Base-by-base conservation (phyloP, 176 grass and related monocot species). In the Chloris gayana region DNA sequence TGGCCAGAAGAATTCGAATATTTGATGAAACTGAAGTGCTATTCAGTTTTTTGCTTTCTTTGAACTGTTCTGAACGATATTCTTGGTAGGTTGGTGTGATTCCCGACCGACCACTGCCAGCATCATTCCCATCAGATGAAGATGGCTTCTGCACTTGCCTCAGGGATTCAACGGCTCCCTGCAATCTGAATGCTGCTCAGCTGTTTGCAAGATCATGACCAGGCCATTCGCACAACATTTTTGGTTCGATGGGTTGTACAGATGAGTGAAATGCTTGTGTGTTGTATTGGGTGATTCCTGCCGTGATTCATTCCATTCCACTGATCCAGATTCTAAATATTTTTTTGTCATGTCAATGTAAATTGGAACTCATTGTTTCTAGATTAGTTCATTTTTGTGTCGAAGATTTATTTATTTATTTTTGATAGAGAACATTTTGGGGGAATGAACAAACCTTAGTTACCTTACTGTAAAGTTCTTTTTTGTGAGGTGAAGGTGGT, bases 71-170 rank as follows among this genome's bases (percentile, higher is more conserved):
- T 64, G 19, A 73, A 77, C 50, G 39, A 60, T 72, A 42, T 38
- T 41, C 29, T 51, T 72, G 58, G 53, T 81, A 93, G 94, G 91
- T 93, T 75, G 94, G 94, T 56, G 89, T 97, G 70, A 85, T 71
- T 32, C 93, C 93, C 0, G 93, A 97, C 50, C 80, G 88, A 44
- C 77, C 88, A 11, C 84, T 93, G 54, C 93, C 93, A 21, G 50
- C 84, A 18, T 69, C 83, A 59, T 93, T 97, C 75, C 93, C 91
- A 35, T 67, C 79, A 17, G 91, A 91, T 69, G 90, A 89, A 83
- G 91, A 97, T 79, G 86, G 44, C 22, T 91, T 97, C 64, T 97
- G 94, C 70, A 78, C 77, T 46, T 97, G 90, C 54, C 64, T 89
- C 13, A 73, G 65, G 84, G 83, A 97, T 85, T 79, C 90, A 6